Conservation (phyloP, 768 basidiomycete species). For the Crepidotus variabilis region DNA sequence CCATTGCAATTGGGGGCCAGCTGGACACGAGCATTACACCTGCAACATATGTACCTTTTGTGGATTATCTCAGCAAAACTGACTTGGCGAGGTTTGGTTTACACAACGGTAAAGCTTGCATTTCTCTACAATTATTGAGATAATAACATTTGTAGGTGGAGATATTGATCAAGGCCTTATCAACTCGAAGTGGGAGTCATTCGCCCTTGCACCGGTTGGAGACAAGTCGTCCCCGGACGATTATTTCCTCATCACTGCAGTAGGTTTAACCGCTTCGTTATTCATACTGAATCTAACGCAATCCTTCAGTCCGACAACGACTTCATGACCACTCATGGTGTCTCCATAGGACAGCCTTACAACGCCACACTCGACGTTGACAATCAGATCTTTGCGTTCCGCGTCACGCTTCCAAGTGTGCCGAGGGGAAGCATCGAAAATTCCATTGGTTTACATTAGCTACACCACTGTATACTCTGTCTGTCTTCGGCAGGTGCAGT, state of each 20-base stretch:
- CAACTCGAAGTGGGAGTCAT: slow-evolving; percentile 65
- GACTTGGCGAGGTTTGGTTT: slow-evolving; percentile 61
- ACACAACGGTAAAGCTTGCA: slow-evolving; percentile 43
- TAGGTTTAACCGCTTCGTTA: slow-evolving; percentile 23
- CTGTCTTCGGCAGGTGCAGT: too few relatives aligned
- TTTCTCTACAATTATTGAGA: too few relatives aligned
- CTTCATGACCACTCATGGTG: slow-evolving; percentile 53
- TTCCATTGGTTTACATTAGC: slow-evolving; percentile 13
- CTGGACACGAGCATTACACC: slow-evolving; percentile 44
- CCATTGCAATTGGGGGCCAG: slow-evolving; percentile 46
- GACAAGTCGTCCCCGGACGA: slow-evolving; percentile 55
- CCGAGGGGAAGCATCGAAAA: slow-evolving; percentile 1
- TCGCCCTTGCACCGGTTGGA: slow-evolving; percentile 51
- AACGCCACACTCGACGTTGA: slow-evolving; percentile 52
- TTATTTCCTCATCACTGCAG: slow-evolving; percentile 63
- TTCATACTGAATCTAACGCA: background rate
- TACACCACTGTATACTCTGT: too few relatives aligned
- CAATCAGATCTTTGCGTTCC: slow-evolving; percentile 60
- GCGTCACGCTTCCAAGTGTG: slow-evolving; percentile 50
- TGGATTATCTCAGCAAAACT: slow-evolving; percentile 46
- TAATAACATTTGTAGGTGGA: slow-evolving; percentile 26
- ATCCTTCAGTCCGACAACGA: slow-evolving; percentile 53
- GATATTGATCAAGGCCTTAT: slow-evolving; percentile 52
- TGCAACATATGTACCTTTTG: slow-evolving; percentile 53
- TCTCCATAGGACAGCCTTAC: slow-evolving; percentile 46